Percentiles rank a stretch among this genome's conserved stretches.
These are phyloP conservation scores for Agarophyton chilense DNA, from an alignment of 23 red algal genomes.

Conservation along the genomic window DNA sequence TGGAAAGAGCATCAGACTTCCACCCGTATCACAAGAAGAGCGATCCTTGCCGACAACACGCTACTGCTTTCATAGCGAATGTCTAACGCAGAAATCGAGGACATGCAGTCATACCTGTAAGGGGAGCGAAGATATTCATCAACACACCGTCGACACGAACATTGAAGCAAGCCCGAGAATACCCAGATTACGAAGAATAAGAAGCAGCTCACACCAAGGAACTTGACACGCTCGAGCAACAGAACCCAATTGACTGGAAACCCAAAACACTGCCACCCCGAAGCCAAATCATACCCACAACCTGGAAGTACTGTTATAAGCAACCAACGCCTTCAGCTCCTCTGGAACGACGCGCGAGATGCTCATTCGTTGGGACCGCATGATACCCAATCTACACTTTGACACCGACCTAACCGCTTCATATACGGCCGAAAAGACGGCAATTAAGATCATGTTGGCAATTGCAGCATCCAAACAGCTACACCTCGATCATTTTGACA, in stretches of 20 bases:
- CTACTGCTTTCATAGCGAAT: not conserved
- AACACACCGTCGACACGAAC: not conserved
- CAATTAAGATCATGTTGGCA: not conserved
- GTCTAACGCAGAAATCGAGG: too few species aligned
- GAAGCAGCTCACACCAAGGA: conserved; percentile 24
- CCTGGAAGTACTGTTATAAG: conserved; percentile 24
- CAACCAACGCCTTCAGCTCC: not conserved
- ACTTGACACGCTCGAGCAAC: conserved; percentile 12
- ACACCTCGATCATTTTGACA: conserved; percentile 23
- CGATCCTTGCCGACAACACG: not conserved
- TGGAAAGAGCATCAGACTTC: not conserved
- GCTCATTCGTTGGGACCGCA: conserved; percentile 3
- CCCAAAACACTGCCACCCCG: not conserved
- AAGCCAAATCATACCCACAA: not conserved
- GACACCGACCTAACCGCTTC: not conserved
- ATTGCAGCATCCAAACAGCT: not conserved
- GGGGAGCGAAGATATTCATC: not conserved
- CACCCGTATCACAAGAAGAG: not conserved
- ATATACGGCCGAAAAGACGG: conserved; percentile 17
- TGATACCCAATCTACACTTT: conserved; percentile 1
- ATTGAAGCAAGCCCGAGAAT: not conserved
- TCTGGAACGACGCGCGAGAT: not conserved
- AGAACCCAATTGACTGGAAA: not conserved
- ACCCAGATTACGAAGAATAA: conserved; percentile 3
- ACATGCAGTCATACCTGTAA: too few species aligned